Percentiles rank a stretch among this genome's conserved stretches.
phyloP scores from a whole-genome alignment of 345 rosid genomes.

The Durio zibethinus region DNA sequence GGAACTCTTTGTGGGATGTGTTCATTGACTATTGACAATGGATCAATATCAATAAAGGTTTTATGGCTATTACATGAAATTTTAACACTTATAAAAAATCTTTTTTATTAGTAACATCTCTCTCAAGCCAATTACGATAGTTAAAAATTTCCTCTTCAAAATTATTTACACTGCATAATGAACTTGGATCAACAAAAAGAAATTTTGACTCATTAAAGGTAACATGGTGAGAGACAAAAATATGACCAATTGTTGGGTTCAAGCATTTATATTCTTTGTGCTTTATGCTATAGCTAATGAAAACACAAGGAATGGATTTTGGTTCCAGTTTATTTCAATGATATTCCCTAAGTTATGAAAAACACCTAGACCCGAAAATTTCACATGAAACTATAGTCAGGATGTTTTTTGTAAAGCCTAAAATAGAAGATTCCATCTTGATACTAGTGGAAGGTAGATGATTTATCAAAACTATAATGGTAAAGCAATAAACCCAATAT shows the following conservation, averaged over 20 bases:
- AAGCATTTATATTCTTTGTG: neutral
- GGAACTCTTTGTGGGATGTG: neutral
- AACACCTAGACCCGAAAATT: neutral
- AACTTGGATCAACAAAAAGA: neutral
- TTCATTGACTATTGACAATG: no score
- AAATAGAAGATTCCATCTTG: neutral
- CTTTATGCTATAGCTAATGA: neutral
- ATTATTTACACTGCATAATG: neutral
- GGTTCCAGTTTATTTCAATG: neutral
- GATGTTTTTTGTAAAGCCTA: neutral
- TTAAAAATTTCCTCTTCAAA: neutral
- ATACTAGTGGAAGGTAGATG: neutral
- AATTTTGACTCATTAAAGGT: neutral
- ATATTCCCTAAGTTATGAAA: neutral
- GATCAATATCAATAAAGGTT: neutral
- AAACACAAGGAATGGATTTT: neutral
- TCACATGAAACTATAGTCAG: neutral
- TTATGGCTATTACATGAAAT: neutral
- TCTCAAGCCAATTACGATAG: neutral
- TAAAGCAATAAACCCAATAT: neutral
- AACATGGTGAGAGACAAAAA: neutral
- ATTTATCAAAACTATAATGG: neutral
- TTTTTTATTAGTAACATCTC: neutral
- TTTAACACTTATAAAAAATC: neutral
- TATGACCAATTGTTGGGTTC: rapidly evolving